Evolutionary conservation across 441 rosid genomes (phyloP), one percentile per base, ranked within the genome.

Genomic region (Populus hybrid): DNA sequence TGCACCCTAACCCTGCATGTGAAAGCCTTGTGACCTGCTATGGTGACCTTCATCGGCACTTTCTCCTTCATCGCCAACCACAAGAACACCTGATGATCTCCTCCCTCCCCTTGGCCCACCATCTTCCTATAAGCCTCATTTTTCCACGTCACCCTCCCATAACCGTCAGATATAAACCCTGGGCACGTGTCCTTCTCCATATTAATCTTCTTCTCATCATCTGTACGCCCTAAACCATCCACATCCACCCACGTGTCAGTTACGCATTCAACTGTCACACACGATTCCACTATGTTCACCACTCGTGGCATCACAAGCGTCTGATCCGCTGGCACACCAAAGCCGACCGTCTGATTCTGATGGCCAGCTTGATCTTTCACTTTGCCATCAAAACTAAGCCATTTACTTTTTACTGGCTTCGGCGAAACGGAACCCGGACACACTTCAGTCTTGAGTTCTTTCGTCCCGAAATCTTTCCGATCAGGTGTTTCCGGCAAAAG

Each of bases 231-330:
- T 1, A 92, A 16, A 57, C 82, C 92, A 72, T 84, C 82, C 28
- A 75, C 84, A 18, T 82, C 88, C 75, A 86, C 78, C 91, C 94
- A 90, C 77, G 90, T 82, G 80, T 90, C 98, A 24, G 84, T 84
- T 75, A 91, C 83, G 70, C 91, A 85, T 81, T 94, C 98, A 81
- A 94, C 92, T 79, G 91, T 92, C 76, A 92, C 90, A 78, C 87
- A 87, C 23, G 94, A 83, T 0, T 86, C 88, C 38, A 83, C 78
- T 81, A 46, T 83, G 74, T 80, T 82, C 81, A 14, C 61, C 74
- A 35, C 67, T 74, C 24, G 64, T 42, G 77, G 71, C 67, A 34
- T 71, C 61, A 30, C 79, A 65, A 7, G 35, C 77, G 42, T 57
- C 69, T 34, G 81, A 74, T 78, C 84, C 21, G 70, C 38, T 7